phyloP scores from a whole-genome alignment of 306 rosid species.

The Abrus precatorius region DNA sequence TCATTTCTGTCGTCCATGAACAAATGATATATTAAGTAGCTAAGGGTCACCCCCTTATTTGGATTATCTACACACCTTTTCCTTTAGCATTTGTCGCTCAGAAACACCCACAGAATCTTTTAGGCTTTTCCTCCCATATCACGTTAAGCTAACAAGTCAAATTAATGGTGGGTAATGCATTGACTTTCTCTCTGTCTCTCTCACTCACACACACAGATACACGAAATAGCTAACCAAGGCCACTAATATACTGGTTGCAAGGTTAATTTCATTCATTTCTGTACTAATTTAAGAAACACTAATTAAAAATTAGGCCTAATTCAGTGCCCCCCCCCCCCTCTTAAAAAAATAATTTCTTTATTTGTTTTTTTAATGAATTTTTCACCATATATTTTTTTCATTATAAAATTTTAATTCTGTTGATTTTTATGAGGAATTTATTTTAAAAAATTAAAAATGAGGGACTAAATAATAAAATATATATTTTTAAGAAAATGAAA shows the following conservation, averaged over 20 bases:
- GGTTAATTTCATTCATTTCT: constrained; percentile 1
- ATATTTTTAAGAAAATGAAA: no score
- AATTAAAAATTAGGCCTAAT: background rate
- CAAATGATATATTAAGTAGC: constrained; percentile 18
- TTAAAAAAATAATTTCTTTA: no score
- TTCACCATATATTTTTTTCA: no score
- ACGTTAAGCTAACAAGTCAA: constrained; percentile 46
- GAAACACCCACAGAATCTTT: constrained; percentile 38
- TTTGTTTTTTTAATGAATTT: no score
- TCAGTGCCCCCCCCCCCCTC: no score
- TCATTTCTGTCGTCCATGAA: constrained; percentile 10
- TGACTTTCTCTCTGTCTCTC: background rate
- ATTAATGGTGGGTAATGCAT: background rate
- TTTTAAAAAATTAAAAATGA: no score
- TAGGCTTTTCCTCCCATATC: constrained; percentile 41
- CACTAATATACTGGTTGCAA: background rate
- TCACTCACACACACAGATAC: constrained; percentile 8
- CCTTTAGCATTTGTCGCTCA: constrained; percentile 33
- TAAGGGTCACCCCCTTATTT: constrained; percentile 8
- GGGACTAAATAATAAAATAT: no score
- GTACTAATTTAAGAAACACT: background rate
- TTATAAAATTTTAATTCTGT: no score
- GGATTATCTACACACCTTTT: constrained; percentile 39
- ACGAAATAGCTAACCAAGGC: background rate
- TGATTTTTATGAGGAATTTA: no score